Evolutionary conservation across 768 basidiomycete species (phyloP), one percentile per base, ranked within the genome.

Genomic region (Macrocybe gigantea): DNA sequence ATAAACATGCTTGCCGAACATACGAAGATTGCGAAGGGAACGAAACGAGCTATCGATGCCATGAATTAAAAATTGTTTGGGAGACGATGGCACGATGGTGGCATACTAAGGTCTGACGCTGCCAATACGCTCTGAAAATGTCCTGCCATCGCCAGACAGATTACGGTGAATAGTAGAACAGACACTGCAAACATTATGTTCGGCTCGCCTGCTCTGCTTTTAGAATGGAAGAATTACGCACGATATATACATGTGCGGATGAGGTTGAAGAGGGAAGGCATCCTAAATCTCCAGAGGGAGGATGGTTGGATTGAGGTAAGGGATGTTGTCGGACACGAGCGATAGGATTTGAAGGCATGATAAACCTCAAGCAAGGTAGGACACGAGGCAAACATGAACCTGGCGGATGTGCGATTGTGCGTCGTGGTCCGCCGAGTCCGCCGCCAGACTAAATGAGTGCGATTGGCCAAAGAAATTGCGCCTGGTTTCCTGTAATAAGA

Each of bases 21-120:
- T 38, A 89, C 86, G 56, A 91, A 91, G 60, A 92, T 77, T 45
- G 89, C 83, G 60, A 89, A 87, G 12, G 89, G 89, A 35, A 92
- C 82, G 61, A 91, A 92, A 69, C 83, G 88, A 68, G 89, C 89
- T 92, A 56, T 6, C 46, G 31, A 39, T 33, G 31, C 35, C 41
- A 15, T 33, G 6, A 34, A 33, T 15, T 42, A 41, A 46, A 49
- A 46, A 48, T 39, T 47, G 34, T 43, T 45, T 43, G 55, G 32
- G 49, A 38, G 29, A 60, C 84, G 22, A 22, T 22, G 22, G 22
- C 22, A 22, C 1, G 22, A 22, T 22, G 22, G 22, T 4, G 22
- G 22, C 22, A 61, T 63, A 91, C 88, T 91, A 63, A 92, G 83
- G 68, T 90, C 86, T 49, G 84, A 87, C 54, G 85, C 72, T 51